These are phyloP conservation scores for Aspergillus hiratsukae DNA, from an alignment of 2,329 filamentous ascomycete species.

Conservation along the genomic window DNA sequence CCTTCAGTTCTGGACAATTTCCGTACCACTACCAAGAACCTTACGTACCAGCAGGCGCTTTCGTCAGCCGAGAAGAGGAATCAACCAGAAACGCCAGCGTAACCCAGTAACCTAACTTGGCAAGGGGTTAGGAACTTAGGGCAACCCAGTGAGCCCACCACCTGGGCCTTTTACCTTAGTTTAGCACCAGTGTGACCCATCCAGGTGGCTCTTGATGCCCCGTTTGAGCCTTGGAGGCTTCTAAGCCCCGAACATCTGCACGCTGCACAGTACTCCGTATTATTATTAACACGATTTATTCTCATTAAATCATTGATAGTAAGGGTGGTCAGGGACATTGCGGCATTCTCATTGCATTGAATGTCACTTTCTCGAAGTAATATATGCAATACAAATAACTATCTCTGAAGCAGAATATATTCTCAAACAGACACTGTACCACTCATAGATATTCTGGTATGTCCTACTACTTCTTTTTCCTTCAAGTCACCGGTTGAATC, in stretches of 20 bases:
- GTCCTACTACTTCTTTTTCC: not conserved
- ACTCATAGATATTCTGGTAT: not conserved
- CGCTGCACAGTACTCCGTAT: not conserved
- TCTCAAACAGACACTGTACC: not conserved
- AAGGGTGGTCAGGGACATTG: not conserved
- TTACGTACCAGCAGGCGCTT: not conserved
- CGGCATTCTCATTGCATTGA: not conserved
- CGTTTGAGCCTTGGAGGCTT: not conserved
- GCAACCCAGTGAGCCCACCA: not conserved
- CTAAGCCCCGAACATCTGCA: not conserved
- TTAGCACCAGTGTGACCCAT: slow-evolving; percentile 1
- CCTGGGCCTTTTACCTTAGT: slow-evolving; percentile 1
- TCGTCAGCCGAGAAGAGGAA: not conserved
- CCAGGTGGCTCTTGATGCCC: not conserved
- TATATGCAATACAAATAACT: not conserved
- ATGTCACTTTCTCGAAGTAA: not conserved
- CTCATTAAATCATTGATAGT: not conserved
- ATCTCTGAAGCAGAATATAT: not conserved
- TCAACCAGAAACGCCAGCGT: not conserved
- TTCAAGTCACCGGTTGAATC: not conserved
- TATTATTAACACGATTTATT: not conserved
- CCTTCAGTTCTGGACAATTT: not conserved
- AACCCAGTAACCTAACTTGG: not conserved
- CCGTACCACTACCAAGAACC: not conserved
- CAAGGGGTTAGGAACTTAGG: not conserved